phyloP scores from a whole-genome alignment of 306 rosid species.

The Lagenaria siceraria region DNA sequence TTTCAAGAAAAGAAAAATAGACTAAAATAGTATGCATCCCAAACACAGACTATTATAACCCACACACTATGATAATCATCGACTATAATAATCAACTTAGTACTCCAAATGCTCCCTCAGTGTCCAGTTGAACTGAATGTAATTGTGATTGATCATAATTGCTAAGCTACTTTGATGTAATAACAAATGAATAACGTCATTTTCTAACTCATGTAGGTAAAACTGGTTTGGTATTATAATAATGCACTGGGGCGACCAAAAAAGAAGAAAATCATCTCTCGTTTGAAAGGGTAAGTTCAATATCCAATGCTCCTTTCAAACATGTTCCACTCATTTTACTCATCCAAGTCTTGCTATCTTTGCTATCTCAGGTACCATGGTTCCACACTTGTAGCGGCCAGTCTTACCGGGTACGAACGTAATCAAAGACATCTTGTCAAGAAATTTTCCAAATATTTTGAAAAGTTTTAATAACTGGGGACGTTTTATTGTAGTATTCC shows the following conservation, averaged over 20 bases:
- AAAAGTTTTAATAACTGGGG: background rate
- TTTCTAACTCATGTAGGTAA: constrained; percentile 49
- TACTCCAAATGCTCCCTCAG: too few relatives aligned
- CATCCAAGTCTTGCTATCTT: constrained; percentile 12
- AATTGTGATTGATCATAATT: background rate
- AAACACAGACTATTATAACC: too few relatives aligned
- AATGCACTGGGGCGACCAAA: constrained; percentile 89
- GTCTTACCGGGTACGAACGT: constrained; percentile 80
- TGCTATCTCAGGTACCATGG: constrained; percentile 74
- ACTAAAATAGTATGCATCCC: too few relatives aligned
- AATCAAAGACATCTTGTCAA: background rate
- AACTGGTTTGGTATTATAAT: constrained; percentile 92
- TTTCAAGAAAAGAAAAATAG: too few relatives aligned
- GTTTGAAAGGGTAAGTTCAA: constrained; percentile 56
- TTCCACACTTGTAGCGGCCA: constrained; percentile 77
- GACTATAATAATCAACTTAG: too few relatives aligned
- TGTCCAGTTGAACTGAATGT: background rate
- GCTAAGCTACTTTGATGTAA: background rate
- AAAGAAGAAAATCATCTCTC: constrained; percentile 90
- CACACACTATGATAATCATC: too few relatives aligned
- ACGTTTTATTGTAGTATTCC: constrained; percentile 52
- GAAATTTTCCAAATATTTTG: background rate
- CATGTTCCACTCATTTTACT: constrained; percentile 11
- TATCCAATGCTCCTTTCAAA: constrained; percentile 16
- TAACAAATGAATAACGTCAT: background rate